Evolutionary conservation across 176 grass and related monocot genomes (phyloP).

Genomic region (Triticum timopheevii): DNA sequence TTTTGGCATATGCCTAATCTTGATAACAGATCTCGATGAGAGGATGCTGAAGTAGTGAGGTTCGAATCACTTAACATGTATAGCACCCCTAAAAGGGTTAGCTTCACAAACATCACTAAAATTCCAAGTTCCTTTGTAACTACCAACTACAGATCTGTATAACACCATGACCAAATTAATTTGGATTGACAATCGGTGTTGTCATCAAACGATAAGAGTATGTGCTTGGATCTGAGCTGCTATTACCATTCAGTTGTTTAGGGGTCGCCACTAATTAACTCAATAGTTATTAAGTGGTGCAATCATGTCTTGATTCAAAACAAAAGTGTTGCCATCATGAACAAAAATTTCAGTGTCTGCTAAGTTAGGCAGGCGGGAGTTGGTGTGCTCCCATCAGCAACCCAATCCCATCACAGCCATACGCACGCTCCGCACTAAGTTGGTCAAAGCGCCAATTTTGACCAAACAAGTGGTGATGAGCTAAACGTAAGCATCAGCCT

Average conservation of each 20-base stretch:
- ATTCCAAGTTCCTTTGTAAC: slow-evolving; percentile 7
- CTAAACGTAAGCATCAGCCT: slow-evolving; percentile 31
- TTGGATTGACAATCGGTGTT: not conserved
- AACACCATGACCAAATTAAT: not conserved
- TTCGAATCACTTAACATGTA: not conserved
- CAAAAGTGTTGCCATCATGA: slow-evolving; percentile 16
- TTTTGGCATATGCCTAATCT: not conserved
- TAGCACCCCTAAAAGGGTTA: not conserved
- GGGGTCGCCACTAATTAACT: not conserved
- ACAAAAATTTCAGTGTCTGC: not conserved
- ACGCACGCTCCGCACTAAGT: slow-evolving; percentile 13
- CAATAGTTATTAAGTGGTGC: not conserved
- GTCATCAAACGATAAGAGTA: not conserved
- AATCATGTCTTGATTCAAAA: not conserved
- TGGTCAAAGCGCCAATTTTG: slow-evolving; percentile 63
- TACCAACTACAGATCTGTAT: not conserved
- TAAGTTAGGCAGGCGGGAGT: slow-evolving; percentile 5
- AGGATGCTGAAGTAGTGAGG: not conserved
- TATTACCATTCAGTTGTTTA: not conserved
- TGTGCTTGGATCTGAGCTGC: slow-evolving; percentile 8
- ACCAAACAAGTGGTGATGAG: slow-evolving; percentile 30
- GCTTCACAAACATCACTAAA: not conserved
- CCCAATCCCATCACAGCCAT: not conserved
- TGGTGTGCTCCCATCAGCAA: slow-evolving; percentile 23
- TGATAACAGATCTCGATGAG: not conserved